Base-by-base conservation (phyloP, 2,329 filamentous ascomycete species). In the Passalora sequoiae region DNA sequence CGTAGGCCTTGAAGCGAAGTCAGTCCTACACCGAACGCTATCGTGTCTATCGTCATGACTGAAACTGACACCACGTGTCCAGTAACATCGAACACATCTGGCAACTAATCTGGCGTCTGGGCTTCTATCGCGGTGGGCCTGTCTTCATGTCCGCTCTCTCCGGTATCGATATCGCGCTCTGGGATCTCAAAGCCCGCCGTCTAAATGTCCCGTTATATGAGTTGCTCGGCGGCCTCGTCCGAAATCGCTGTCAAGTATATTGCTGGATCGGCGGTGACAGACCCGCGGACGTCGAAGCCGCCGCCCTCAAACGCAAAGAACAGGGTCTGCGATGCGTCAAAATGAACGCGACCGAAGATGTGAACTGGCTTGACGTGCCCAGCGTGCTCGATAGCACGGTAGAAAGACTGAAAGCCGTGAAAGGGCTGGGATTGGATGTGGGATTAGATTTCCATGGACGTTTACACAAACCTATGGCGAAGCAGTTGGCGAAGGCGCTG, bases 61-160 rank as follows among this genome's bases (percentile, higher is more conserved):
- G n/a, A n/a, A n/a, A n/a, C n/a, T n/a, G n/a, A n/a, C n/a, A n/a
- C n/a, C n/a, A n/a, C n/a, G n/a, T n/a, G n/a, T 75, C 19, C 86
- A 81, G 76, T 59, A 79, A 87, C 37, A 89, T 89, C 51, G 85
- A 89, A 60, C 81, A 87, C 50, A 83, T 89, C 45, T 89, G 86
- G 86, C 84, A 88, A 60, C 74, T 76, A 51, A 77, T 78, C 19
- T 89, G 81, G 76, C 75, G 85, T 30, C 44, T 53, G 30, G 78
- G 78, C 0, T 91, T 89, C 63, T 89, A 89, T 63, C 74, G 86
- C 20, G 85, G 85, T 2, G 86, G 85, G 0, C 83, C 85, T 0
- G 84, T 89, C 7, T 82, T 89, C 52, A 89, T 89, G 84, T 85
- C 80, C 53, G 86, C 85, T 0, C 66, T 89, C 12, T 78, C 83